These are phyloP conservation scores for Yamadazyma akitaensis DNA, from an alignment of 805 yeast species.

Conservation along the genomic window DNA sequence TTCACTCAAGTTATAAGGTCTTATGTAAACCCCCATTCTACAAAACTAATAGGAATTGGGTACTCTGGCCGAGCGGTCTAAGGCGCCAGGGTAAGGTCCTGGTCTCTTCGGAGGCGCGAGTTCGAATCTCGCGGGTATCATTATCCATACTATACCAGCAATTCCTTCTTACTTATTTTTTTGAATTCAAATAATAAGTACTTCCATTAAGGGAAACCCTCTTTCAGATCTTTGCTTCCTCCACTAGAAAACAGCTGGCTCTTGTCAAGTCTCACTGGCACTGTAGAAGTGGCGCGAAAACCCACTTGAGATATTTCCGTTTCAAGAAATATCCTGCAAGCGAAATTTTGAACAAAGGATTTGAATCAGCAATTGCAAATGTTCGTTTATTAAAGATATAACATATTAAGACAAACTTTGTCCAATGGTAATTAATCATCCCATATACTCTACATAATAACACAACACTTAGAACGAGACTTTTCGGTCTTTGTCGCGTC, in stretches of 20 bases:
- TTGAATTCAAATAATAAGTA: no score
- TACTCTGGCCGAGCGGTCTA: slow-evolving; percentile 45
- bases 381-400: not conserved
- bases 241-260: not conserved
- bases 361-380: not conserved
- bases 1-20: no score
- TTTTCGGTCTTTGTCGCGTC: slow-evolving; percentile 11
- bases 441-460: slow-evolving; percentile 20
- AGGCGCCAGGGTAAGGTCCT: slow-evolving; percentile 47
- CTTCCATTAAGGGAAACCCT: no score
- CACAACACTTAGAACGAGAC: slow-evolving; percentile 27
- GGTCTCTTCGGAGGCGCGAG: slow-evolving; percentile 47
- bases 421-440: not conserved
- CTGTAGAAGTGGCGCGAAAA: no score
- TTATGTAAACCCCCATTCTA: not conserved
- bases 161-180: slow-evolving; percentile 22
- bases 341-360: not conserved
- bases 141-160: slow-evolving; percentile 28
- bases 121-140: slow-evolving; percentile 45
- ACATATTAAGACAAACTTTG: not conserved
- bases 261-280: no score
- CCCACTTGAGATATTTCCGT: not conserved
- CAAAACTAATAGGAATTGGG: slow-evolving; percentile 29
- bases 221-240: no score
- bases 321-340: not conserved